Evolutionary conservation across 2,329 filamentous ascomycete genomes (phyloP), one percentile per base, ranked within the genome.

Genomic region (Ustilaginoidea virens): DNA sequence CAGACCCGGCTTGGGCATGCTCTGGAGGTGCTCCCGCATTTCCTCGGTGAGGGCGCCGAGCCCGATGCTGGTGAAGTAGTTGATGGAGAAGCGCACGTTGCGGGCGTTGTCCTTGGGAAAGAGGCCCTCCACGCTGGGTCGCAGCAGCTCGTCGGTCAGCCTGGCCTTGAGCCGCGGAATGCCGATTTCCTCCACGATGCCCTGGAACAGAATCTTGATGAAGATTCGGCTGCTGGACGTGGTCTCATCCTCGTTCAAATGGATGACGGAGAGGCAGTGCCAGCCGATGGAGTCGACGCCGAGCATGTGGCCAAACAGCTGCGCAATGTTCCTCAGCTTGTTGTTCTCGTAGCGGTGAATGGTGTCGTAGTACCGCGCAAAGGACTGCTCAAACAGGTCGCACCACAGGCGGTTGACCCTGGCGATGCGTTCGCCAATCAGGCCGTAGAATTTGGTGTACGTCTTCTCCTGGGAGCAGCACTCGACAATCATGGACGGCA

Each of bases 321-420:
- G 74, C 12, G 87, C 90, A 45, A 96, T 87, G 48, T 96, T 98
- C 37, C 90, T 79, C 21, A 98, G 66, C 35, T 83, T 74, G 53
- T 94, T 96, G 23, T 87, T 96, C 51, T 96, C 90, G 51, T 92
- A 92, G 11, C 90, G 80, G 54, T 98, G 90, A 36, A 96, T 96
- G 0, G 86, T 96, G 36, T 92, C 82, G 62, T 94, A 98, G 56
- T 96, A 94, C 44, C 86, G 86, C 36, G 69, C 69, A 51, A 98
- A 98, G 14, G 78, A 71, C 39, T 83, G 72, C 52, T 96, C 85
- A 39, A 96, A 96, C 5, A 96, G 66, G 38, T 92, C 83, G 17
- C 74, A 80, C 90, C 90, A 98, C 28, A 94, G 67, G 14, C 90
- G 74, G 54, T 96, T 96, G 45, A 98, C 74, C 56, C 93, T 94